A percentile compares a stretch with the other conserved stretches of the same genome.
Evolutionary conservation across 2,329 filamentous ascomycete species (phyloP).

Genomic region (Xylaria arbuscula): DNA sequence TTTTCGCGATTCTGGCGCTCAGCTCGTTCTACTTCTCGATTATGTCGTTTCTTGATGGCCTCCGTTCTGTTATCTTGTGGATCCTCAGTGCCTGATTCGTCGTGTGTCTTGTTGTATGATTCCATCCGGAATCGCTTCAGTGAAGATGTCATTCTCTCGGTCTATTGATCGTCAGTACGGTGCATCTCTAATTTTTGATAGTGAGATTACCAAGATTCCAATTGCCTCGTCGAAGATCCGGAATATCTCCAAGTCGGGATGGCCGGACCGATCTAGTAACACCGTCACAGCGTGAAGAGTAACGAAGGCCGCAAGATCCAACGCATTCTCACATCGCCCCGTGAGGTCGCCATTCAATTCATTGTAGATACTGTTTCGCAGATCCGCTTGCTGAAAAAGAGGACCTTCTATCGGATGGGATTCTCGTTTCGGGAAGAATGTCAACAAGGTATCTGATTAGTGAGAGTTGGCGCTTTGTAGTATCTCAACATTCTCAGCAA

Average conservation of each 20-base stretch:
- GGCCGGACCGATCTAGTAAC: constrained; percentile 67
- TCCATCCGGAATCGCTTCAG: constrained; percentile 71
- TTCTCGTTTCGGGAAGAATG: constrained; percentile 67
- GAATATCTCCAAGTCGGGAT: constrained; percentile 71
- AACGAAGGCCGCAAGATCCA: constrained; percentile 72
- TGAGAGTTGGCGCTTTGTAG: constrained; percentile 4
- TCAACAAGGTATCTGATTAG: constrained; percentile 60
- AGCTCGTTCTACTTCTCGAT: constrained; percentile 55
- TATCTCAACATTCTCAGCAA: no score
- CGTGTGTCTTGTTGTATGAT: constrained; percentile 60
- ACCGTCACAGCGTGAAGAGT: constrained; percentile 71
- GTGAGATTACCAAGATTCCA: constrained; percentile 63
- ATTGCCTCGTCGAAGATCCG: constrained; percentile 75
- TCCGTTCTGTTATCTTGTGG: constrained; percentile 55
- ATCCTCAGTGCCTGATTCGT: constrained; percentile 55
- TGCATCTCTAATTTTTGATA: neutral
- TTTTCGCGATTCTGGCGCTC: constrained; percentile 71
- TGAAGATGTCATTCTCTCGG: constrained; percentile 70
- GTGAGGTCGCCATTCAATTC: constrained; percentile 74
- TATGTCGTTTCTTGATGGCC: constrained; percentile 58
- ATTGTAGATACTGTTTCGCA: constrained; percentile 72
- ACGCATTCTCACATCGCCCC: constrained; percentile 68
- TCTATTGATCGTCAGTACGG: constrained; percentile 53
- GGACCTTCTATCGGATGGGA: constrained; percentile 66
- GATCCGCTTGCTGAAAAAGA: constrained; percentile 68